Evolutionary conservation across 805 yeast species (phyloP).

Genomic region (Wickerhamiella nectarea): DNA sequence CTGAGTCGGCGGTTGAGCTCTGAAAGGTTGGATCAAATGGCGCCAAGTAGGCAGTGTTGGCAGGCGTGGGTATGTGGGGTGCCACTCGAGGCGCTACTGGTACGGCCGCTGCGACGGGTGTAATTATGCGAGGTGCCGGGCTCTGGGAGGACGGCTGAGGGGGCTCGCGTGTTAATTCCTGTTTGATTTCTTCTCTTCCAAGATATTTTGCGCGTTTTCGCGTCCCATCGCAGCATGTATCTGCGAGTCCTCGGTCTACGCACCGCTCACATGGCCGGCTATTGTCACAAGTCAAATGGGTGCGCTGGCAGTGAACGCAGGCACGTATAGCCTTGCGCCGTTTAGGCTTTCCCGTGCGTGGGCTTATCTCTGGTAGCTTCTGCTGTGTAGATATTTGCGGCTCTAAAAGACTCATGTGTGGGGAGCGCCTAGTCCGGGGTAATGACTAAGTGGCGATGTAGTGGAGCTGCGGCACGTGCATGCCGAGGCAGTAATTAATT

Average conservation of each 20-base stretch:
- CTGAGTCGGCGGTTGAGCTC: slow-evolving; percentile 26
- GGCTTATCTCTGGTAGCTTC: slow-evolving; percentile 6
- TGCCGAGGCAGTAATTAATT: too few relatives aligned
- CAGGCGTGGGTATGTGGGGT: slow-evolving; percentile 10
- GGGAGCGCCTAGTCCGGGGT: background rate
- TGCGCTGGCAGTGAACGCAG: slow-evolving; percentile 78
- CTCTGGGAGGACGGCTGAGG: too few relatives aligned
- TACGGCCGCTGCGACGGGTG: background rate
- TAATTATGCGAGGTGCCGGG: too few relatives aligned
- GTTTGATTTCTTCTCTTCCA: slow-evolving; percentile 34
- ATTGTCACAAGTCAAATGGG: slow-evolving; percentile 86
- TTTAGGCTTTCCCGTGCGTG: slow-evolving; percentile 29
- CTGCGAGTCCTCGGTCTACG: slow-evolving; percentile 48
- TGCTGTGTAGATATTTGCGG: background rate
- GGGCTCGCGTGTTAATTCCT: too few relatives aligned
- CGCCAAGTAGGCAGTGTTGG: background rate
- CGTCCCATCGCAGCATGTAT: slow-evolving; percentile 77
- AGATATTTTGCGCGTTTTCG: slow-evolving; percentile 76
- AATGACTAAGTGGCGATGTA: background rate
- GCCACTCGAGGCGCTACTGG: background rate
- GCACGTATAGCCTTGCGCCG: slow-evolving; percentile 71
- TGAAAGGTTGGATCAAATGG: slow-evolving; percentile 17
- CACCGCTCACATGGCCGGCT: slow-evolving; percentile 76
- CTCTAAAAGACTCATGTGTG: background rate
- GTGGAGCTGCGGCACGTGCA: too few relatives aligned